Base-by-base conservation (phyloP, 1,284 basidiomycete genomes). In the Ganoderma resinaceum region DNA sequence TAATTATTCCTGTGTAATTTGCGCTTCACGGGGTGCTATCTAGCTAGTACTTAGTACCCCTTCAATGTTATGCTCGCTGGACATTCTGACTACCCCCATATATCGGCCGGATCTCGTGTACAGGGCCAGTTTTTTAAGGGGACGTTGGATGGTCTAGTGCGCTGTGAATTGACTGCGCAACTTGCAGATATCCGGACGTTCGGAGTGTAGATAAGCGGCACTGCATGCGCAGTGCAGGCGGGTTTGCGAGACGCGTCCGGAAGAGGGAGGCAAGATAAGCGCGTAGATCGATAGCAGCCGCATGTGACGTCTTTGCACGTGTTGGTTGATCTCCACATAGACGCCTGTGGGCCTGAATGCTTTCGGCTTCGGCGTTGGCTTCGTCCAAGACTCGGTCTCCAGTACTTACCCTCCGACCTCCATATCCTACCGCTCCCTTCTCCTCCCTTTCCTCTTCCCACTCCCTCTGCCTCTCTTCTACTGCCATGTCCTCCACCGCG, bases 291-390 rank as follows among this genome's bases (percentile, higher is more conserved):
- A 49, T 26, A 49, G 23, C 46, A 49, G 23, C 57, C 52, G 62
- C 66, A 66, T 72, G 71, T 72, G 71, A 72, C 71, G 69, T 72
- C 63, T 62, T 26, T 26, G 62, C 71, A 72, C 71, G 71, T 72
- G 71, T 61, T 62, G 62, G 71, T 70, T 72, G 71, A 72, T 72
- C 66, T 67, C 42, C 57, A 49, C 63, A 63, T 40, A 66, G 66
- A 40, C 60, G 63, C 63, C 59, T 43, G 53, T 14, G 58, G 29
- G 14, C 37, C 14, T 49, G 52, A 53, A n/a, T 14, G 46, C 46
- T 52, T 38, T 23, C 43, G 43, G 20, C n/a, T 43, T 59, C 58
- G 33, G 62, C 33, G 31, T 52, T 55, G 37, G 46, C 26, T 59
- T n/a, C 18, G 11, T 18, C 55, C 55, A 58, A 37, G 55, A 26